Evolutionary conservation across 495 filamentous ascomycete genomes (phyloP).

Genomic region (Stereocaulon alpinum): DNA sequence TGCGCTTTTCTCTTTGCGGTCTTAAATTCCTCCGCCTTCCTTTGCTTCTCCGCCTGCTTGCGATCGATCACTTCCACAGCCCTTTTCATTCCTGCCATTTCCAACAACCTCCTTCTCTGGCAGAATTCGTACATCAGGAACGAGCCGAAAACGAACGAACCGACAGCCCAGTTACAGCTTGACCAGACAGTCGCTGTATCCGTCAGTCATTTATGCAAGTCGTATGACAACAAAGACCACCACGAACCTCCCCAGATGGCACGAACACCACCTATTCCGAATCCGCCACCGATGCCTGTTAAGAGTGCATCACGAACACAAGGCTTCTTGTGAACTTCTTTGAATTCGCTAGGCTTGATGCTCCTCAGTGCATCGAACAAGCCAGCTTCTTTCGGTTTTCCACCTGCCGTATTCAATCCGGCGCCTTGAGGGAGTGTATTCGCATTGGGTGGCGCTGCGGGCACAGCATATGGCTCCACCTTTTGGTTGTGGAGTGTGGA

Average conservation of each 20-base stretch:
- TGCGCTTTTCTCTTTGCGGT: constrained; percentile 44
- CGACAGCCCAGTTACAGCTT: constrained; percentile 77
- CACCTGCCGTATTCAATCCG: constrained; percentile 38
- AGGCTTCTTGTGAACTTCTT: constrained; percentile 64
- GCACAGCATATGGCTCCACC: constrained; percentile 31
- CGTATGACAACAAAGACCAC: not conserved
- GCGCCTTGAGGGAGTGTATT: constrained; percentile 38
- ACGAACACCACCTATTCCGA: constrained; percentile 59
- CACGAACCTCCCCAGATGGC: constrained; percentile 63
- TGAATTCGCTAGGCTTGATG: constrained; percentile 59
- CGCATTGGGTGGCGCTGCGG: constrained; percentile 22
- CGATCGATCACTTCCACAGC: constrained; percentile 71
- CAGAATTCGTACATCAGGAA: constrained; percentile 71
- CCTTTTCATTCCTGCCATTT: constrained; percentile 67
- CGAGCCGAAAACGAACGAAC: constrained; percentile 54
- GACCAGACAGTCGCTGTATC: constrained; percentile 36
- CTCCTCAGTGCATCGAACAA: constrained; percentile 55
- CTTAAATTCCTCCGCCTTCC: constrained; percentile 39
- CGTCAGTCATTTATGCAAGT: constrained; percentile 10
- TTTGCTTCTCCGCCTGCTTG: constrained; percentile 56
- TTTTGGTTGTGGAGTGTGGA: constrained; percentile 18
- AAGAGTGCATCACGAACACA: constrained; percentile 76
- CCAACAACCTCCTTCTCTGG: constrained; percentile 55
- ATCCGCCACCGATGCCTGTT: constrained; percentile 68
- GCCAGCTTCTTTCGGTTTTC: constrained; percentile 35